Evolutionary conservation across 2,329 filamentous ascomycete genomes (phyloP).

Genomic region (Xylariaceae sp.): DNA sequence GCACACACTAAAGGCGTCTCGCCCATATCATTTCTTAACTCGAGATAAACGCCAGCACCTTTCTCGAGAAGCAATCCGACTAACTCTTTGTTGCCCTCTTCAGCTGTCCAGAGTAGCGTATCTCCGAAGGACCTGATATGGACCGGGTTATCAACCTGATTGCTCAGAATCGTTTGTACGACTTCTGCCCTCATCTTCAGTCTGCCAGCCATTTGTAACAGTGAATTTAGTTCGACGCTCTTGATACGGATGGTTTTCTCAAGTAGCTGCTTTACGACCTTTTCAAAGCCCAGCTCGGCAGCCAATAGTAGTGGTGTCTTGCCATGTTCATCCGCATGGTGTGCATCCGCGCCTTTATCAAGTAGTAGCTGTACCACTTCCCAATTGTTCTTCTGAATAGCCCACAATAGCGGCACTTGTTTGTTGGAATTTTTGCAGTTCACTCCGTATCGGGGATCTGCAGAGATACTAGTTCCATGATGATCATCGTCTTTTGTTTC

Average conservation of each 20-base stretch:
- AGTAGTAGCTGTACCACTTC: neutral
- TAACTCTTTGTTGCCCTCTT: neutral
- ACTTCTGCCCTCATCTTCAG: too few species aligned
- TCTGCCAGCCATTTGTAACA: too few species aligned
- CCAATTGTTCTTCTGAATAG: too few species aligned
- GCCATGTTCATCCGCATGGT: neutral
- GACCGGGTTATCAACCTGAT: too few species aligned
- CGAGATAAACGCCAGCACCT: neutral
- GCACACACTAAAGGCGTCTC: slow-evolving; percentile 1
- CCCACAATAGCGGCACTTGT: too few species aligned
- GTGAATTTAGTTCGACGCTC: too few species aligned
- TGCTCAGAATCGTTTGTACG: neutral
- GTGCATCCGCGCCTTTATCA: neutral
- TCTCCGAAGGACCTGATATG: too few species aligned
- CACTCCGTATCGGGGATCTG: too few species aligned
- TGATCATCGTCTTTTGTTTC: neutral
- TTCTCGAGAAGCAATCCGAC: neutral
- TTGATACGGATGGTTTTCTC: neutral
- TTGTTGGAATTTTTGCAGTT: too few species aligned
- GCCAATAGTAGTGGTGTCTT: slow-evolving; percentile 1
- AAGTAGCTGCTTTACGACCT: neutral
- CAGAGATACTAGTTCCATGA: too few species aligned
- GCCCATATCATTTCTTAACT: neutral
- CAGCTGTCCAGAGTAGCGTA: neutral
- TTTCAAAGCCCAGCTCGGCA: neutral